A percentile compares a stretch with the other conserved stretches of the same genome.
These are phyloP conservation scores for Botryosphaeria dothidea DNA, from an alignment of 2,329 filamentous ascomycete species.

Conservation along the genomic window DNA sequence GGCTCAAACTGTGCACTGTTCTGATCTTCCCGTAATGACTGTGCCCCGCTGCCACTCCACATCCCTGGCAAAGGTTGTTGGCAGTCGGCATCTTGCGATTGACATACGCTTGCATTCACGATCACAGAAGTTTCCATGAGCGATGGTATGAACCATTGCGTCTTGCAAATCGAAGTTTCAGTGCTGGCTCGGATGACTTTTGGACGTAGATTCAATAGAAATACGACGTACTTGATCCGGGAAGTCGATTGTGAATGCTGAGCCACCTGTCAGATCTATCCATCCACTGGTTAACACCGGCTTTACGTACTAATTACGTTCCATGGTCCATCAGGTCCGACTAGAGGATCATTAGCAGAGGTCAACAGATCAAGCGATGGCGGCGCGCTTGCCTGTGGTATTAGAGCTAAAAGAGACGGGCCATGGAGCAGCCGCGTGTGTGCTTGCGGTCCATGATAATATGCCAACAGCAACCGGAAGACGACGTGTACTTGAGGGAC, in stretches of 20 bases:
- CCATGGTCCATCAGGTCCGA: conserved; percentile 8
- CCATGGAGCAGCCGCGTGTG: background rate
- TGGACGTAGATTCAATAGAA: too few species aligned
- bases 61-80: background rate
- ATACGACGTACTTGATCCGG: background rate
- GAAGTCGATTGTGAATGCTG: background rate
- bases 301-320: conserved; percentile 2
- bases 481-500: too few species aligned
- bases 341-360: background rate
- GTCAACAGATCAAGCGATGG: too few species aligned
- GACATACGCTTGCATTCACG: background rate
- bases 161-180: background rate
- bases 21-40: background rate
- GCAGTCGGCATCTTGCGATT: background rate
- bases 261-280: background rate
- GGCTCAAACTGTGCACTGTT: background rate
- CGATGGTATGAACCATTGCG: background rate
- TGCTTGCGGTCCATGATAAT: background rate
- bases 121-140: background rate
- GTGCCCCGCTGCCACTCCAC: background rate
- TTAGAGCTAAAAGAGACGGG: background rate
- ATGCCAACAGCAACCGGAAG: too few species aligned
- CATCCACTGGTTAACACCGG: too few species aligned
- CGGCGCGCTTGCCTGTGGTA: background rate
- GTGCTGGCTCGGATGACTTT: too few species aligned